Conservation (phyloP, 768 basidiomycete species). For the Leccinum pellstonianum region DNA sequence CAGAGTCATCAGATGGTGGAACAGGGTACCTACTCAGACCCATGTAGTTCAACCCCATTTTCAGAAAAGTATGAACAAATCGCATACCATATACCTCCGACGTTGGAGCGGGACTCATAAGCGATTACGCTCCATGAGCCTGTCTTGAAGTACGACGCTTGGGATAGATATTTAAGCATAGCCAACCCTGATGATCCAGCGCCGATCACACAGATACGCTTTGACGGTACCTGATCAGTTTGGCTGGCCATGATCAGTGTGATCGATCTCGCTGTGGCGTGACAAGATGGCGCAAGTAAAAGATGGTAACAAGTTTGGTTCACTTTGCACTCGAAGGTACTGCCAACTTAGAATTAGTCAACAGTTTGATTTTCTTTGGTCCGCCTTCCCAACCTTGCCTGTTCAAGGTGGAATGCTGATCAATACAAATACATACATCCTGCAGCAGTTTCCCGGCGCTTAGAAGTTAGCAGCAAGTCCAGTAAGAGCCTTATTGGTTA, state of each 20-base stretch:
- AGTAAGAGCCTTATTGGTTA: not conserved
- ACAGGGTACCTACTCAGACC: constrained; percentile 51
- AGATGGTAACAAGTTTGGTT: not conserved
- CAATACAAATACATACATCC: not conserved
- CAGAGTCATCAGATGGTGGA: constrained; percentile 34
- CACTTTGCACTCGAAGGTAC: no score
- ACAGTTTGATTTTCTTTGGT: not conserved
- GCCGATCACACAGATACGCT: constrained; percentile 68
- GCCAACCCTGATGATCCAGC: constrained; percentile 76
- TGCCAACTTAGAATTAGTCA: not conserved
- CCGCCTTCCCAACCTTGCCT: not conserved
- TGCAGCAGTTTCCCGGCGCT: not conserved
- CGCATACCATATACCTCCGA: constrained; percentile 78
- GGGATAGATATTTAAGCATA: constrained; percentile 60
- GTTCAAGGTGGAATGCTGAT: no score
- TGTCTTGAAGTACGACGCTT: constrained; percentile 53
- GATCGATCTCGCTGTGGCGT: not conserved
- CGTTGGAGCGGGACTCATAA: constrained; percentile 61
- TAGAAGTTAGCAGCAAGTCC: not conserved
- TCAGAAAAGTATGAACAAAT: not conserved
- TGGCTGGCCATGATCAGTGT: constrained; percentile 6
- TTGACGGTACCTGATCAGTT: constrained; percentile 15
- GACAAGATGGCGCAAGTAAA: not conserved
- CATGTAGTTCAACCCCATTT: not conserved
- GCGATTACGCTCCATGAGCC: constrained; percentile 62